Conservation (phyloP, 1,284 basidiomycete species). For the Ceratobasidium sp. region DNA sequence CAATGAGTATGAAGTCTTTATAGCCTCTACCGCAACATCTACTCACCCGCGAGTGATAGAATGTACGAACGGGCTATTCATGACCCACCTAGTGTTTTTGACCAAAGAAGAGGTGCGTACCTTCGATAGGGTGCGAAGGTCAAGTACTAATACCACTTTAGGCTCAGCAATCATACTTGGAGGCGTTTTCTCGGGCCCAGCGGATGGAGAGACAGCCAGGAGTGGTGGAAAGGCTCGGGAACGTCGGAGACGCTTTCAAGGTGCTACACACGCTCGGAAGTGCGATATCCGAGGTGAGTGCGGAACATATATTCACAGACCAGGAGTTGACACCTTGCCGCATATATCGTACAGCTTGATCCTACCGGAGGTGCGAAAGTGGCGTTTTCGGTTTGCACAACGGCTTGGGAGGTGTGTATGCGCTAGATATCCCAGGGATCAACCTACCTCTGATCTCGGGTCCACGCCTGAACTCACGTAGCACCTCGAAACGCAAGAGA, state of each 20-base stretch:
- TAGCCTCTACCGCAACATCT: not conserved
- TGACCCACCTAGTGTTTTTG: no score
- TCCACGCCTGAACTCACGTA: constrained; percentile 41
- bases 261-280: not conserved
- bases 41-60: no score
- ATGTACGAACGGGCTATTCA: no score
- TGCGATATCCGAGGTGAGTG: not conserved
- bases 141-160: constrained; percentile 23
- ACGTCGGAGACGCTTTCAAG: not conserved
- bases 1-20: not conserved
- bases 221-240: not conserved
- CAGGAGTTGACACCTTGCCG: constrained; percentile 18
- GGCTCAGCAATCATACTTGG: constrained; percentile 44
- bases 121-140: not conserved
- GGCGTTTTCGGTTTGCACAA: no score
- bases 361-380: constrained; percentile 30
- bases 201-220: not conserved
- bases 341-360: constrained; percentile 43
- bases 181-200: constrained; percentile 45
- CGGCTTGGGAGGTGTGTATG: not conserved
- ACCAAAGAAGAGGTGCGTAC: no score
- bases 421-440: not conserved
- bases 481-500: not conserved
- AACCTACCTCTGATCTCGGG: constrained; percentile 39
- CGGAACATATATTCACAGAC: not conserved